phyloP scores from a whole-genome alignment of 1,284 basidiomycete genomes.

The Polyporus tsugae region DNA sequence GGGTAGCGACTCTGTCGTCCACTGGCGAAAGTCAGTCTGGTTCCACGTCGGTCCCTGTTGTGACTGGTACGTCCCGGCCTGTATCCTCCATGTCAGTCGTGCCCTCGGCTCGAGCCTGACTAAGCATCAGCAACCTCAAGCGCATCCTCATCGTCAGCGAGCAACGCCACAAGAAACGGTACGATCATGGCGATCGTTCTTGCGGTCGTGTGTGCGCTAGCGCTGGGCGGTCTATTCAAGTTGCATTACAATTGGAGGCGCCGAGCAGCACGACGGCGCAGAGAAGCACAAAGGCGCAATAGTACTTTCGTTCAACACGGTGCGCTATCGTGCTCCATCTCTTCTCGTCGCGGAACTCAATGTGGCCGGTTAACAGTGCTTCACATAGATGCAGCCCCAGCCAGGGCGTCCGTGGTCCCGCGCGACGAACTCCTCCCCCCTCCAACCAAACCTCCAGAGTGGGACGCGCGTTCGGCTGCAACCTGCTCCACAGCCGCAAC shows the following conservation, averaged over 20 bases:
- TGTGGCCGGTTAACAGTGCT: background rate
- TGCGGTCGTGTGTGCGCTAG: slow-evolving; percentile 8
- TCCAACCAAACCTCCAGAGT: background rate
- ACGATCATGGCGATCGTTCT: slow-evolving; percentile 21
- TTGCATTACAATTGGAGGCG: slow-evolving; percentile 13
- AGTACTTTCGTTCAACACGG: background rate
- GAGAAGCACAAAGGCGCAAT: background rate
- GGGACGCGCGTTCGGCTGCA: background rate
- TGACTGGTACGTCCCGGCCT: background rate
- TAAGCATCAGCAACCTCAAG: background rate
- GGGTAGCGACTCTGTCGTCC: background rate
- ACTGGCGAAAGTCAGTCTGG: background rate
- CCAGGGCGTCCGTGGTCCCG: background rate
- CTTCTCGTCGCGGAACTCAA: background rate
- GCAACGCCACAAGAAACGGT: slow-evolving; percentile 6
- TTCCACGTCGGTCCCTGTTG: too few species aligned
- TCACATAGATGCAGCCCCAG: background rate
- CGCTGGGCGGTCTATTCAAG: background rate
- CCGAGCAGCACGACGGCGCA: background rate
- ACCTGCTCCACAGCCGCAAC: background rate
- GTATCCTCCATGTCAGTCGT: background rate
- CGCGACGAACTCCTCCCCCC: background rate
- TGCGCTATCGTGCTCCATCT: background rate
- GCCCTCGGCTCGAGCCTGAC: background rate
- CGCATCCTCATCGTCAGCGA: background rate